These are phyloP conservation scores for Penicillium glabrum DNA, from an alignment of 2,329 filamentous ascomycete species.

Conservation along the genomic window DNA sequence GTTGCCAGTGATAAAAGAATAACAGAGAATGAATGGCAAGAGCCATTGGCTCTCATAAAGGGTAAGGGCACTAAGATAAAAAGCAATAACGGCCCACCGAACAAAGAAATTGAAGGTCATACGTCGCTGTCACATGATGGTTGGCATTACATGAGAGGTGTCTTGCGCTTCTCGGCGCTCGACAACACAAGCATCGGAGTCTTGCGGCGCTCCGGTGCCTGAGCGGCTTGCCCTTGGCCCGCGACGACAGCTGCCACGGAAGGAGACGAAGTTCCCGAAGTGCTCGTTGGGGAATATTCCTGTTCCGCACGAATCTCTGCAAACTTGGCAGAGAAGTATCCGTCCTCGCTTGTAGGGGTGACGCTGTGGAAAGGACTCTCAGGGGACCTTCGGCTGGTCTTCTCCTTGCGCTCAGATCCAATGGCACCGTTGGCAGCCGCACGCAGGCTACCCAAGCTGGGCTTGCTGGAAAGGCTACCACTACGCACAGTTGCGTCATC, in stretches of 20 bases:
- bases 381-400: conserved; percentile 52
- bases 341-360: conserved; percentile 66
- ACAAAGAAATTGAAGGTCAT: conserved; percentile 25
- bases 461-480: conserved; percentile 76
- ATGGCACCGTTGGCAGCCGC: conserved; percentile 81
- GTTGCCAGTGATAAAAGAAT: conserved; percentile 5
- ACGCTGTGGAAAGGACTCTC: conserved; percentile 59
- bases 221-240: conserved; percentile 57
- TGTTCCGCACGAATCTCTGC: conserved; percentile 48
- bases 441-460: conserved; percentile 71
- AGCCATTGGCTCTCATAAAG: conserved; percentile 1
- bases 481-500: conserved; percentile 75
- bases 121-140: conserved; percentile 38
- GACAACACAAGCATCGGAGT: conserved; percentile 84
- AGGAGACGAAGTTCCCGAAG: conserved; percentile 28
- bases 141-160: conserved; percentile 56
- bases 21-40: conserved; percentile 13
- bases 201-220: conserved; percentile 67
- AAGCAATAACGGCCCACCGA: conserved; percentile 5
- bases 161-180: conserved; percentile 88
- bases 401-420: conserved; percentile 81
- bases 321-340: conserved; percentile 56
- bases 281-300: conserved; percentile 27
- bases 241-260: conserved; percentile 43
- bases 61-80: conserved; percentile 6